Percentiles rank a stretch among this genome's conserved stretches.
Evolutionary conservation across 1,139 yeast genomes (phyloP).

Genomic region (Yamadazyma trypodendri): DNA sequence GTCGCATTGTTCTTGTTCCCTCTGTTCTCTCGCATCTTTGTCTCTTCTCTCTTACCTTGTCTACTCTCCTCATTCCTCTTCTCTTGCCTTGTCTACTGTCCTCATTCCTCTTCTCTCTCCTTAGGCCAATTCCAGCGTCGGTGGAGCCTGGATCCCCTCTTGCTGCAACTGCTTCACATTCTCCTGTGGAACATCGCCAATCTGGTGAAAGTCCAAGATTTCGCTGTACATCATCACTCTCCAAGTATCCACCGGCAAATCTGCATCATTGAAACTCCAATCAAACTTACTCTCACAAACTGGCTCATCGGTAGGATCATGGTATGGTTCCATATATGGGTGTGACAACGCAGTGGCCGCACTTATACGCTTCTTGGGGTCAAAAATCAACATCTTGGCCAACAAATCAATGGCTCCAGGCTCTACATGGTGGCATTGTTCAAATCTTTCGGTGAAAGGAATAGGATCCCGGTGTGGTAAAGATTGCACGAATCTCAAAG

Average conservation of each 20-base stretch:
- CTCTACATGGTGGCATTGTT: conserved; percentile 67
- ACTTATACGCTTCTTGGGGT: conserved; percentile 89
- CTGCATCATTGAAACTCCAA: conserved; percentile 98
- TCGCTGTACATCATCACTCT: conserved; percentile 99
- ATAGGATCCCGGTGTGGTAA: conserved; percentile 91
- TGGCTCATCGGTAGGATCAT: conserved; percentile 97
- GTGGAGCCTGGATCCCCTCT: conserved; percentile 29
- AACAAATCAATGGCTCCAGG: conserved; percentile 89
- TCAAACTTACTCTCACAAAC: conserved; percentile 89
- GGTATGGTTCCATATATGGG: conserved; percentile 95
- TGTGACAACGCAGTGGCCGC: conserved; percentile 90
- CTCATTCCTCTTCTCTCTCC: too few relatives aligned
- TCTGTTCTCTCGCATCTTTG: too few relatives aligned
- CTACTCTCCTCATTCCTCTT: too few relatives aligned
- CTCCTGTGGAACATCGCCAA: conserved; percentile 26
- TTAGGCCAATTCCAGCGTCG: background rate
- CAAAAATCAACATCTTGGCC: conserved; percentile 89
- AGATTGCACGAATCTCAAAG: conserved; percentile 89
- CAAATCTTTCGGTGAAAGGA: conserved; percentile 80
- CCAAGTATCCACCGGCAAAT: conserved; percentile 97
- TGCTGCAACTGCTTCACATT: conserved; percentile 31
- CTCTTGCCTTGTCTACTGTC: too few relatives aligned
- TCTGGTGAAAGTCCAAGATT: conserved; percentile 90
- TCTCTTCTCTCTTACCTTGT: too few relatives aligned
- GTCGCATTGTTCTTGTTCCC: too few relatives aligned